Base-by-base conservation (phyloP, 2,329 filamentous ascomycete species). In the Diaporthe aspalathi region DNA sequence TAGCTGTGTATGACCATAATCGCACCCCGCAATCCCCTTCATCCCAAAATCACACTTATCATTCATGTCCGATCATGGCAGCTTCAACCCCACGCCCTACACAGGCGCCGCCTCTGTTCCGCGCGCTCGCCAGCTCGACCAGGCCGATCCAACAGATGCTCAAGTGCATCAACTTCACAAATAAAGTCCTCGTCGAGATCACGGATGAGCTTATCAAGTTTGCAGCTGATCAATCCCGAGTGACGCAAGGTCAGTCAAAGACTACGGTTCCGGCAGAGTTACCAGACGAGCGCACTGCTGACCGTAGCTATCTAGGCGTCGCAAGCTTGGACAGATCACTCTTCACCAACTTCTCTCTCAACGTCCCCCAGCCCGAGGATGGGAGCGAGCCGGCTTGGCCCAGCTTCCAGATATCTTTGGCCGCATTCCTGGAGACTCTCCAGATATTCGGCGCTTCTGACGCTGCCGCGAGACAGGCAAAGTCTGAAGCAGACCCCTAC, bases 401-500 rank as follows among this genome's bases (percentile, higher is more conserved):
- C 9, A 89, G 88, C 66, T 99, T 99, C 79, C 92, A 97, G 79
- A 92, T 98, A 74, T 96, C 94, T 2, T 88, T 99, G 11, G 87
- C 92, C 5, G 93, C 95, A 22, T 88, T 99, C 3, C 89, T 99
- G 67, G 96, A 98, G 83, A 97, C 95, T 0, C 87, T 99, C 9
- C 95, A 98, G 78, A 98, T 99, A 63, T 97, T 99, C 78, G 94
- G 94, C 63, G 90, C 95, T n/a, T 89, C 95, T 56, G 92, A 93
- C 74, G 86, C 90, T 17, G 84, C 89, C 7, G 85, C 84, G 50
- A 87, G 88, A 74, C 84, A 87, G 62, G 84, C 87, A 65, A 90
- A 87, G 76, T 83, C 86, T 8, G 89, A 91, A 16, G 83, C 86
- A 71, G 89, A 91, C 73, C 84, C 85, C 1, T 91, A 90, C 76